Evolutionary conservation across 2,329 filamentous ascomycete species (phyloP).

Genomic region (Plenodomus biglobosus): DNA sequence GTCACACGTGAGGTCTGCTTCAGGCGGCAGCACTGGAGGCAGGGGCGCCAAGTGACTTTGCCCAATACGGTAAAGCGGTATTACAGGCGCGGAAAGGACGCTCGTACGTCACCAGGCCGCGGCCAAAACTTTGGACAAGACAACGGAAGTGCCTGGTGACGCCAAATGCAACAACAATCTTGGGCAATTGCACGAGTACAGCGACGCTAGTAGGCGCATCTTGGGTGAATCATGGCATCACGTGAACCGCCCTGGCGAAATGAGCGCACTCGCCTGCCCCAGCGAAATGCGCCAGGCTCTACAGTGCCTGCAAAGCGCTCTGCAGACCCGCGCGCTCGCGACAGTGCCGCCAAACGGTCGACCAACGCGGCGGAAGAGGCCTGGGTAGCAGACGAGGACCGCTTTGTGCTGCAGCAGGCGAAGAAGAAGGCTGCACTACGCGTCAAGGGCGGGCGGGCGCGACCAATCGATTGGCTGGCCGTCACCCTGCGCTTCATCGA

Average conservation of each 20-base stretch:
- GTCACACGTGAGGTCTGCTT: neutral
- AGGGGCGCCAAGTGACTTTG: conserved; percentile 10
- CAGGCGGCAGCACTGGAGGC: conserved; percentile 16
- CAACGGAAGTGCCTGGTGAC: neutral
- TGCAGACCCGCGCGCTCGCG: conserved; percentile 47
- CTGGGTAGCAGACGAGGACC: conserved; percentile 93
- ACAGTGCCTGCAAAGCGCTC: conserved; percentile 48
- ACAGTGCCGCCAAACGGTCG: conserved; percentile 45
- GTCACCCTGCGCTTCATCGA: conserved; percentile 90
- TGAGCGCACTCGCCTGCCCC: conserved; percentile 18
- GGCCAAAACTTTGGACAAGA: conserved; percentile 18
- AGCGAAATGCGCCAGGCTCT: conserved; percentile 24
- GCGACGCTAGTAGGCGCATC: neutral
- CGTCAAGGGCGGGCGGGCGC: conserved; percentile 85
- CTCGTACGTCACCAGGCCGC: conserved; percentile 24
- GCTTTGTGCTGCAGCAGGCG: conserved; percentile 91
- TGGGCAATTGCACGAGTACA: neutral
- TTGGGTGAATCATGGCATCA: conserved; percentile 27
- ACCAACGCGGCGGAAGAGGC: conserved; percentile 53
- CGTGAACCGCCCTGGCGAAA: conserved; percentile 41
- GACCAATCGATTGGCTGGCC: conserved; percentile 89
- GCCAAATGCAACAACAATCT: neutral
- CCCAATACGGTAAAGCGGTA: conserved; percentile 2
- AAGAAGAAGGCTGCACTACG: conserved; percentile 98
- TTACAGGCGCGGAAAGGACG: conserved; percentile 11